A percentile compares a stretch with the other conserved stretches of the same genome.
Conservation (phyloP, 192 early-diverging fungal species). For the Chytriomyces confervae region DNA sequence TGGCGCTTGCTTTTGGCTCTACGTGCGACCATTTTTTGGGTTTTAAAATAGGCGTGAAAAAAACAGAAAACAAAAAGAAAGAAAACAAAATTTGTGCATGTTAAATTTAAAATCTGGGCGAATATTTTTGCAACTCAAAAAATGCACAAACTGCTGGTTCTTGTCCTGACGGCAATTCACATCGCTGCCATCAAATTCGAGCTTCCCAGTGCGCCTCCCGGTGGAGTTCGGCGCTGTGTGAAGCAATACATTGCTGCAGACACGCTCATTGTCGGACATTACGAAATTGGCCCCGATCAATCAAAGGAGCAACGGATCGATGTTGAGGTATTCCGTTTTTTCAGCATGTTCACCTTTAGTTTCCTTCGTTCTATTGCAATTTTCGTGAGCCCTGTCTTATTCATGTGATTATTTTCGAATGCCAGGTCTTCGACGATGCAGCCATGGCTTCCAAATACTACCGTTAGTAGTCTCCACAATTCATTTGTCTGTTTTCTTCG, state of each 20-base stretch:
- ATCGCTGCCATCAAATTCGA: slow-evolving; percentile 79
- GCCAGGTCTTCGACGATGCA: slow-evolving; percentile 76
- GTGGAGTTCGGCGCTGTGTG: slow-evolving; percentile 68
- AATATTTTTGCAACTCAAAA: too few relatives aligned
- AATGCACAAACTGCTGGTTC: too few relatives aligned
- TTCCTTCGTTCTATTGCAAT: too few relatives aligned
- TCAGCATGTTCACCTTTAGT: too few relatives aligned
- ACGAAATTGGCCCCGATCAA: slow-evolving; percentile 58
- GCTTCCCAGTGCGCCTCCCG: slow-evolving; percentile 55
- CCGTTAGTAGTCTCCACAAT: slow-evolving; percentile 8
- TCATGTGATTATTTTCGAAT: neutral
- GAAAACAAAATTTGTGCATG: too few relatives aligned
- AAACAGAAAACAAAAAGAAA: slow-evolving; percentile 18
- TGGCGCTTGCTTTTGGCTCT: slow-evolving; percentile 53
- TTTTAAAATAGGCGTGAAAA: neutral
- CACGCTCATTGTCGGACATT: slow-evolving; percentile 71
- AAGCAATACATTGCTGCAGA: slow-evolving; percentile 75
- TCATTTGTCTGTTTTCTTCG: neutral
- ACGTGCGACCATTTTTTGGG: slow-evolving; percentile 11
- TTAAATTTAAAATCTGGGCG: too few relatives aligned
- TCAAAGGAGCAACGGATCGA: slow-evolving; percentile 68
- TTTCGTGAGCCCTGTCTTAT: too few relatives aligned
- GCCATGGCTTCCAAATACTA: slow-evolving; percentile 71
- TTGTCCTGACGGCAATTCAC: too few relatives aligned
- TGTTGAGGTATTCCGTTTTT: slow-evolving; percentile 56